Base-by-base conservation (phyloP, 2,329 filamentous ascomycete species). In the Verticillium dahliae region DNA sequence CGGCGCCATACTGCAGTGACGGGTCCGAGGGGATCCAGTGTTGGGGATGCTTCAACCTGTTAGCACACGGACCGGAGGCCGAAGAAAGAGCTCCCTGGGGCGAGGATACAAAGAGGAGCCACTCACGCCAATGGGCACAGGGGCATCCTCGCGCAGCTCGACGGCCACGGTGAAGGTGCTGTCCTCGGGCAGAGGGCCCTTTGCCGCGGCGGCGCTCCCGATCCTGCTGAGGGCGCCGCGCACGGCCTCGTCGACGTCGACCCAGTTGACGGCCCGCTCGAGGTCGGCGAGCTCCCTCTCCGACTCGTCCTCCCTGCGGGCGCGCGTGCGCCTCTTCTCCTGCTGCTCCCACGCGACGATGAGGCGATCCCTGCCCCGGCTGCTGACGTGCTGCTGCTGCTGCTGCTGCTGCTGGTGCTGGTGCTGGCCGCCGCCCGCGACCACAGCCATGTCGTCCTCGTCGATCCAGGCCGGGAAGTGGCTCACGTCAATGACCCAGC, bases 81-180 rank as follows among this genome's bases (percentile, higher is more conserved):
- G 58, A 13, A 11, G 57, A 57, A 31, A 31, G 27, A 31, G 27
- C 27, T 31, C 27, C 27, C 27, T 31, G 27, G 27, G 5, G 5
- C 27, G 27, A 31, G 27, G 27, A 31, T 5, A 31, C 27, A 31
- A 4, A 4, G 27, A 10, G 45, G 34, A 15, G 39, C 54, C 22
- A 76, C 82, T 69, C 72, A 87, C 85, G 60, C 80, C 81, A 64
- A 87, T 85, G 0, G 85, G 86, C 10, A 84, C 79, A 11, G 81
- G 74, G 0, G 79, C 80, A 50, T 86, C 80, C 27, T 89, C 84
- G 45, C 83, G 84, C 65, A 93, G 72, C 73, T 94, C 90, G 50
- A 94, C 82, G 0, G 87, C 88, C n/a, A 94, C 73, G 0, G 89
- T 91, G 72, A 90, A 94, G 0, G 88, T 90, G 72, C 89, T 92